Conservation (phyloP, 2,329 filamentous ascomycete species). For the Lachnellula cervina region DNA sequence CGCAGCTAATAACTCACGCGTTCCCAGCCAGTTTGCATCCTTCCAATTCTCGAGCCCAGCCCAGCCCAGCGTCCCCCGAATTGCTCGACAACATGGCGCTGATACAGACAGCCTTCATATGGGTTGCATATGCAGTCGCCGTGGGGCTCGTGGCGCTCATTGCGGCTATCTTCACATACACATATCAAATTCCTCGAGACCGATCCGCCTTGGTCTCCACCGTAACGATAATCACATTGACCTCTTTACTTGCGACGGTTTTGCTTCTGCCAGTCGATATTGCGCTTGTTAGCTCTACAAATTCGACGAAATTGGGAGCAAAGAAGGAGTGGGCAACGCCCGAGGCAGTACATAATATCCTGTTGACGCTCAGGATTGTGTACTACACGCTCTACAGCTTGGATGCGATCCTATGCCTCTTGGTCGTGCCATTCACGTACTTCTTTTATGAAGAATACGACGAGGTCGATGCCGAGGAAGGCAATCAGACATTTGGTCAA, state of each 20-base stretch:
- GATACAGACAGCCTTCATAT: constrained; percentile 86
- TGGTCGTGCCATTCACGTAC: constrained; percentile 92
- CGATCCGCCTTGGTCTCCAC: constrained; percentile 76
- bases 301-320: constrained; percentile 64
- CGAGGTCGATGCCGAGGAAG: constrained; percentile 78
- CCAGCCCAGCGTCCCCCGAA: background rate
- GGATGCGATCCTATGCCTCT: constrained; percentile 81
- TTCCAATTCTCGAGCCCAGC: constrained; percentile 2
- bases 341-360: constrained; percentile 69
- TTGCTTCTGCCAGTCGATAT: constrained; percentile 93
- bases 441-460: constrained; percentile 99
- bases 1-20: constrained; percentile 3
- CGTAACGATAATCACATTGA: constrained; percentile 82
- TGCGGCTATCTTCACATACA: constrained; percentile 79
- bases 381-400: constrained; percentile 93
- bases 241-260: constrained; percentile 83
- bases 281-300: constrained; percentile 87
- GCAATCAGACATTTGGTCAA: constrained; percentile 64
- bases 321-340: constrained; percentile 96
- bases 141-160: constrained; percentile 71
- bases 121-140: constrained; percentile 86
- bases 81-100: constrained; percentile 39
- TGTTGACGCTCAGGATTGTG: constrained; percentile 75
- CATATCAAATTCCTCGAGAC: constrained; percentile 86
- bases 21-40: constrained; percentile 7